phyloP scores from a whole-genome alignment of 768 basidiomycete genomes.

The Cubamyces lactineus region DNA sequence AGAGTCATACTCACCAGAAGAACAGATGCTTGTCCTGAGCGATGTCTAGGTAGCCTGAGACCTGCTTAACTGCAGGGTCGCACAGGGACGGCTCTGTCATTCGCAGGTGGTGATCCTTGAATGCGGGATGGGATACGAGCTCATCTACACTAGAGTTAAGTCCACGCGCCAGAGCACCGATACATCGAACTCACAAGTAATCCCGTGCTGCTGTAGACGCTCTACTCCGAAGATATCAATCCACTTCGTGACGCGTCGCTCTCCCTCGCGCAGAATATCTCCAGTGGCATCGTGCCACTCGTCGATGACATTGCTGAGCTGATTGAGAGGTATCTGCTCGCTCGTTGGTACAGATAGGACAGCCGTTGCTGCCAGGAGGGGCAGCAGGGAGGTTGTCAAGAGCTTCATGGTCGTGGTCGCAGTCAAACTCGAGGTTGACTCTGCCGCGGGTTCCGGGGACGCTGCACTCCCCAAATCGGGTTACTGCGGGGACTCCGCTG shows the following conservation, averaged over 20 bases:
- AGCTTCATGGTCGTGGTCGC: conserved; percentile 22
- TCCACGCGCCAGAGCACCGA: neutral
- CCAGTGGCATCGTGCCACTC: conserved; percentile 41
- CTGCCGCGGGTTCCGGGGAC: too few species aligned
- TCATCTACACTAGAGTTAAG: conserved; percentile 36
- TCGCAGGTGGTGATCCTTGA: conserved; percentile 43
- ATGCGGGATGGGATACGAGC: conserved; percentile 43
- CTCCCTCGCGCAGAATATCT: conserved; percentile 38
- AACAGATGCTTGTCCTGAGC: conserved; percentile 57
- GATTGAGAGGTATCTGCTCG: conserved; percentile 50
- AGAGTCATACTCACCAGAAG: conserved; percentile 49
- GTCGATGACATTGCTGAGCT: conserved; percentile 28
- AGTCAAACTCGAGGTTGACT: neutral
- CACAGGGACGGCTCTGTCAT: conserved; percentile 49
- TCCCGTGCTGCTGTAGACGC: conserved; percentile 70
- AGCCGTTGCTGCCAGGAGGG: conserved; percentile 32
- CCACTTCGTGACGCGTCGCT: conserved; percentile 59
- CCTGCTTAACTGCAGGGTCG: conserved; percentile 53
- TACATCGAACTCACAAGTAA: conserved; percentile 60
- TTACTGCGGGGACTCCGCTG: too few species aligned
- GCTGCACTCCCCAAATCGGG: too few species aligned
- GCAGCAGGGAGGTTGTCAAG: conserved; percentile 11
- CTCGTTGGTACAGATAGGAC: conserved; percentile 43
- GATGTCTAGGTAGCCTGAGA: conserved; percentile 62
- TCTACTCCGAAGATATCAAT: conserved; percentile 56